phyloP scores from a whole-genome alignment of 306 rosid genomes.

The Glycyrrhiza uralensis region DNA sequence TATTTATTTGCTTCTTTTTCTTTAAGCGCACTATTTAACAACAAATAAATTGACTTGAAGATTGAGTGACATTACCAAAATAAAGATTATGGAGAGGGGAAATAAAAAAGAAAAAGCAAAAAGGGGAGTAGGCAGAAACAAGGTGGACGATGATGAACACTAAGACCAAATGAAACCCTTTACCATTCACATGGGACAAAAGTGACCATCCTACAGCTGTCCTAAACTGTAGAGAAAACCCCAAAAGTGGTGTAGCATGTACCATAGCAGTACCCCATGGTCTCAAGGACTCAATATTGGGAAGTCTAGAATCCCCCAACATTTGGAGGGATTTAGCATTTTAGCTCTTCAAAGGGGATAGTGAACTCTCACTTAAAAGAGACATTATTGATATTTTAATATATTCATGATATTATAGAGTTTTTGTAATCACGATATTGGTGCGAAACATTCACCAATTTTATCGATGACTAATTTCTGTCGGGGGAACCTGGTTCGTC shows the following conservation, averaged over 20 bases:
- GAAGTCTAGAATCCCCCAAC: slow-evolving; percentile 28
- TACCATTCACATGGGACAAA: slow-evolving; percentile 54
- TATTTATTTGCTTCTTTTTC: background rate
- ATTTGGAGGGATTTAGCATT: slow-evolving; percentile 23
- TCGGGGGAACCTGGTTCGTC: too few species aligned
- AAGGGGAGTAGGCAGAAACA: background rate
- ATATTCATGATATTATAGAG: too few species aligned
- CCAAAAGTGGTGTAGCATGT: slow-evolving; percentile 31
- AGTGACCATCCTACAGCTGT: slow-evolving; percentile 56
- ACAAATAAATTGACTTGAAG: background rate
- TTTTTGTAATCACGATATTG: too few species aligned
- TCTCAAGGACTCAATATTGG: slow-evolving; percentile 15
- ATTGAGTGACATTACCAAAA: slow-evolving; percentile 1
- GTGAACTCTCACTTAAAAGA: too few species aligned
- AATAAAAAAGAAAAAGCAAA: background rate
- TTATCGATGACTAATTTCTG: too few species aligned
- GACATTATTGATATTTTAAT: background rate
- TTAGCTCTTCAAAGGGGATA: too few species aligned
- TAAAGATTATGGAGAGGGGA: background rate
- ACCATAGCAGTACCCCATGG: slow-evolving; percentile 8
- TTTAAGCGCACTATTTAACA: background rate
- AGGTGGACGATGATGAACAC: slow-evolving; percentile 37
- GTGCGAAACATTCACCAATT: too few species aligned
- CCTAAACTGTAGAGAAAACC: slow-evolving; percentile 28
- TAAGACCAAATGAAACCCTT: slow-evolving; percentile 35